Evolutionary conservation across 495 filamentous ascomycete genomes (phyloP).

Genomic region (Neurospora sp.): DNA sequence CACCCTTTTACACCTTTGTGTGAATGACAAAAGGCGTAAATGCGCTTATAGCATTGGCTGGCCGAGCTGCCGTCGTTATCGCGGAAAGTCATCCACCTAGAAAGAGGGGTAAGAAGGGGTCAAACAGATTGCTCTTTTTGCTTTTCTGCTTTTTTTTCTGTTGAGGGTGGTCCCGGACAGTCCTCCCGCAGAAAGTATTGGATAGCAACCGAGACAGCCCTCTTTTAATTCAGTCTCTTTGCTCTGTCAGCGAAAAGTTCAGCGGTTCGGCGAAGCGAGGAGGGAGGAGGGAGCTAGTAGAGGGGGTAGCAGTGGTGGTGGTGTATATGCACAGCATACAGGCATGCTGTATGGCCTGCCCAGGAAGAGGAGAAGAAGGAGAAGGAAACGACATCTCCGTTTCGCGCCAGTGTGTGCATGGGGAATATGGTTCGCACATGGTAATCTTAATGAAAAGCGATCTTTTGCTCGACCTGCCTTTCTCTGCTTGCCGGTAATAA

Average conservation of each 20-base stretch:
- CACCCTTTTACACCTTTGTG: neutral
- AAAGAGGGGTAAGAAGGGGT: neutral
- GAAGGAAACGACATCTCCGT: neutral
- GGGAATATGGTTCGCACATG: neutral
- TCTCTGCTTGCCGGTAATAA: neutral
- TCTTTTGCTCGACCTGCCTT: neutral
- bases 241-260: neutral
- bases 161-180: neutral
- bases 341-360: neutral
- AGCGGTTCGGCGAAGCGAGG: neutral
- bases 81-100: neutral
- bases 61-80: neutral
- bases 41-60: neutral
- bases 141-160: neutral
- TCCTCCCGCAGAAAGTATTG: neutral
- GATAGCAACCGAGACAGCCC: neutral
- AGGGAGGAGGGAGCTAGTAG: neutral
- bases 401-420: neutral
- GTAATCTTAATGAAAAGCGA: neutral
- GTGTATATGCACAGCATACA: neutral
- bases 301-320: neutral
- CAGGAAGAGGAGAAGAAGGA: neutral
- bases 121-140: neutral
- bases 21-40: neutral
- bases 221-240: neutral